Evolutionary conservation across 2,329 filamentous ascomycete species (phyloP), one percentile per base, ranked within the genome.

Genomic region (Pseudogymnoascus sp.): DNA sequence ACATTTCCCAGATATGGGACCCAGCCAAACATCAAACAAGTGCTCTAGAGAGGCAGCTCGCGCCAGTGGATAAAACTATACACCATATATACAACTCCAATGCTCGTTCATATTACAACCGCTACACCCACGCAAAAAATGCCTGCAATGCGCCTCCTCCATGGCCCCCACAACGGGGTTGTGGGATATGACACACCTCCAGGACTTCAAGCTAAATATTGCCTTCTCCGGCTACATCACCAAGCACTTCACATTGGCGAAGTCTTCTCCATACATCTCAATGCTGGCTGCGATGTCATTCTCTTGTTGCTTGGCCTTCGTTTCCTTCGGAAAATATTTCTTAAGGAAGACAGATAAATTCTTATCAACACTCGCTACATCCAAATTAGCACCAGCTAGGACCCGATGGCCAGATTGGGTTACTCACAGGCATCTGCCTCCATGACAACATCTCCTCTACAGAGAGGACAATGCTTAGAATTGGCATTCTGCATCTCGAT

Each of bases 201-300:
- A 18, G 18, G 8, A n/a, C 30, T 25, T 6, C n/a, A 30, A 18
- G 43, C 9, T 6, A 32, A 9, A 54, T 32, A 54, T 9, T 54
- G 16, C n/a, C 47, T 54, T 16, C 28, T 9, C 16, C 25, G 25
- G 28, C n/a, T 67, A 81, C 86, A 89, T 88, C 39, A 88, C 70
- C 22, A 70, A 69, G 68, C 87, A 90, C 64, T 80, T 78, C 37
- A 78, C 75, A 64, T 80, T 73, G 61, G 79, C 81, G 70, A 89
- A 89, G 54, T 78, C 75, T 58, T 85, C 82, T 1, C 88, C 89
- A 68, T 87, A 90, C 65, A 86, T 78, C 70, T 91, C 89, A 59
- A 86, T 79, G 4, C 87, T 86, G n/a, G 86, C 83, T 70, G 90
- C 88, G 16, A 83, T 79, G 70, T 94, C 89, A 69, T 93, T 92